Percentiles rank a stretch among this genome's conserved stretches.
Conservation (phyloP, 2,329 filamentous ascomycete species). For the Penicillium sp. region DNA sequence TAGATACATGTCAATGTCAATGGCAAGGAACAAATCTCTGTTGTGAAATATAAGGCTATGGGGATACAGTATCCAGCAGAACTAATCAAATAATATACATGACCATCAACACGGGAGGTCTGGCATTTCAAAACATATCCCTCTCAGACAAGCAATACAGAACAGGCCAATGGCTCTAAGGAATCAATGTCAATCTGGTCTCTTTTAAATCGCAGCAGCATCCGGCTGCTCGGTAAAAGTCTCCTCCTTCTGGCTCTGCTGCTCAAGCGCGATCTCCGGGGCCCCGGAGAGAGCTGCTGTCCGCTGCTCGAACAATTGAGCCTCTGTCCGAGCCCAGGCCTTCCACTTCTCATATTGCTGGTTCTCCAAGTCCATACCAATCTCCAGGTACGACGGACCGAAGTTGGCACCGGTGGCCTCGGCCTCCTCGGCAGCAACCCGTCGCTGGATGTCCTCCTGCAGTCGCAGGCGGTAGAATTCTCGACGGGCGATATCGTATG, state of each 20-base stretch:
- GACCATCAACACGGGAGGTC: conserved; percentile 21
- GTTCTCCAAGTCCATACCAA: conserved; percentile 84
- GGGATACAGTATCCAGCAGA: conserved; percentile 27
- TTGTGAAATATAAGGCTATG: conserved; percentile 17
- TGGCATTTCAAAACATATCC: conserved; percentile 10
- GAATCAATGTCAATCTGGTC: not conserved
- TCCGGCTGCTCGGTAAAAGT: conserved; percentile 15
- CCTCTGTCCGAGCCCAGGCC: conserved; percentile 69
- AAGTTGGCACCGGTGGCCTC: conserved; percentile 86
- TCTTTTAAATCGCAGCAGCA: not conserved
- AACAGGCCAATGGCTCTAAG: conserved; percentile 11
- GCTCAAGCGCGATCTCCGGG: conserved; percentile 45
- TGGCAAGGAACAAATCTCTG: not conserved
- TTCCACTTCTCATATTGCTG: conserved; percentile 83
- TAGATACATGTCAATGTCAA: not conserved
- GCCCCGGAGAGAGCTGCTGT: conserved; percentile 51
- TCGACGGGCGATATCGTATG: conserved; percentile 85
- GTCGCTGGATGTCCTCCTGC: conserved; percentile 78
- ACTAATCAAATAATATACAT: conserved; percentile 36
- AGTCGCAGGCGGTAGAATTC: conserved; percentile 91
- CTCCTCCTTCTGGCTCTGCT: conserved; percentile 39
- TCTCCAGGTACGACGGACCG: conserved; percentile 73
- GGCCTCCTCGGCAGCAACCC: conserved; percentile 88
- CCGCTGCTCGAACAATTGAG: conserved; percentile 56
- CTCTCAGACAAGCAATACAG: conserved; percentile 10